phyloP scores from a whole-genome alignment of 345 rosid species.

The Corymbia maculata region DNA sequence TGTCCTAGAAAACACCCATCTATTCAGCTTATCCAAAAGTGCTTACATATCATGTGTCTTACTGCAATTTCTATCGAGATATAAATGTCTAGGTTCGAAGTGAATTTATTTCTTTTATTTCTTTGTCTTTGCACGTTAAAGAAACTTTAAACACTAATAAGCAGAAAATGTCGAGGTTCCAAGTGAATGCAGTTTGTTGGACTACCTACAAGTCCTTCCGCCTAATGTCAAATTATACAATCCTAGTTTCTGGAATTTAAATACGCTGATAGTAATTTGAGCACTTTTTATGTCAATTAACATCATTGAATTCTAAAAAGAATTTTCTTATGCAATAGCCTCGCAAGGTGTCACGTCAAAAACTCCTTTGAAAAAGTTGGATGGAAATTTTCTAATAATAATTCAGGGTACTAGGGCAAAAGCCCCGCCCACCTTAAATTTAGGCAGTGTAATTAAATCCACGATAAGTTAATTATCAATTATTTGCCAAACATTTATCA shows the following conservation, averaged over 20 bases:
- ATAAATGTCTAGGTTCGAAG: not conserved
- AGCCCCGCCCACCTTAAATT: not conserved
- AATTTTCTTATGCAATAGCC: not conserved
- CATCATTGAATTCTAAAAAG: not conserved
- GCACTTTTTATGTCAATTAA: not conserved
- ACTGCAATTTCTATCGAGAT: not conserved
- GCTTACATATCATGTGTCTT: not conserved
- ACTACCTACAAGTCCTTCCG: not conserved
- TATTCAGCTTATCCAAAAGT: not conserved
- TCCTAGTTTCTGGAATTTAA: not conserved
- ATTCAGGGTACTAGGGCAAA: not conserved
- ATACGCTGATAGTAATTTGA: not conserved
- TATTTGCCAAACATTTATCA: not conserved
- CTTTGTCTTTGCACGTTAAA: not conserved
- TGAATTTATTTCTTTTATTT: not conserved
- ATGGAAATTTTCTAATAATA: not conserved
- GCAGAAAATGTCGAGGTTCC: not conserved
- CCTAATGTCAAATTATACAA: not conserved
- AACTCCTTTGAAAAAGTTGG: not conserved
- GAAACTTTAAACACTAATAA: not conserved
- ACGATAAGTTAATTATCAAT: not conserved
- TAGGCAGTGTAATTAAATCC: not conserved
- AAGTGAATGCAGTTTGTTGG: not conserved
- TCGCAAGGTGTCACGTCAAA: not conserved
- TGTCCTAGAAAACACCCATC: not conserved